Percentiles rank a stretch among this genome's conserved stretches.
Evolutionary conservation across 441 rosid genomes (phyloP).

Genomic region (Syzygium syzygioides): DNA sequence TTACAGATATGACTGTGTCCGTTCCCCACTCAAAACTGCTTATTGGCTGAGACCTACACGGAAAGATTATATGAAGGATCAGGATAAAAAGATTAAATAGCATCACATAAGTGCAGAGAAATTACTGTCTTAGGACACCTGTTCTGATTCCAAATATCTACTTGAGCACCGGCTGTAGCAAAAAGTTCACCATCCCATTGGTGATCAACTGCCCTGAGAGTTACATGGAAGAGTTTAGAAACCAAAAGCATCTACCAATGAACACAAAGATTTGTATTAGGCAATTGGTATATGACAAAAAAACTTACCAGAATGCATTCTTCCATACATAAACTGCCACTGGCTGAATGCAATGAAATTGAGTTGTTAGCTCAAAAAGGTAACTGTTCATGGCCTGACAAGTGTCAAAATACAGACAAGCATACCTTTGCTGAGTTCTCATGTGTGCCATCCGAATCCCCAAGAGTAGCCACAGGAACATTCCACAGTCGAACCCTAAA

Average conservation of each 20-base stretch:
- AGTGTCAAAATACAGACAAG: constrained; percentile 3
- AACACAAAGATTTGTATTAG: not conserved
- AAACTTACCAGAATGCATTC: constrained; percentile 73
- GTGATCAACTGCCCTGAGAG: constrained; percentile 87
- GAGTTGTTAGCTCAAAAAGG: constrained; percentile 7
- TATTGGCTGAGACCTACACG: constrained; percentile 78
- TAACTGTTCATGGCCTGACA: not conserved
- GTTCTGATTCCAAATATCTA: constrained; percentile 96
- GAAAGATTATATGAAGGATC: not conserved
- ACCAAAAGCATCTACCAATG: not conserved
- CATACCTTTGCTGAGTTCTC: constrained; percentile 44
- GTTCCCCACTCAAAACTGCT: constrained; percentile 83
- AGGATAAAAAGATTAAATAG: not conserved
- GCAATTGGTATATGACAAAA: not conserved
- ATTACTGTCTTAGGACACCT: constrained; percentile 39
- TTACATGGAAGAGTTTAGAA: not conserved
- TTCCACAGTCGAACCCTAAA: constrained; percentile 90
- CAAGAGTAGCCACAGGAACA: constrained; percentile 63
- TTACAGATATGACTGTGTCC: constrained; percentile 74
- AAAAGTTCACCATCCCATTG: constrained; percentile 86
- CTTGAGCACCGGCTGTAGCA: constrained; percentile 93
- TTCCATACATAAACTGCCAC: constrained; percentile 66
- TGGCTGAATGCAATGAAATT: constrained; percentile 39
- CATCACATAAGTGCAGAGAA: not conserved
- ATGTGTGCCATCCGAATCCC: constrained; percentile 37